These are phyloP conservation scores for Plectosphaerella cucumerina DNA, from an alignment of 2,329 filamentous ascomycete species.

Conservation along the genomic window DNA sequence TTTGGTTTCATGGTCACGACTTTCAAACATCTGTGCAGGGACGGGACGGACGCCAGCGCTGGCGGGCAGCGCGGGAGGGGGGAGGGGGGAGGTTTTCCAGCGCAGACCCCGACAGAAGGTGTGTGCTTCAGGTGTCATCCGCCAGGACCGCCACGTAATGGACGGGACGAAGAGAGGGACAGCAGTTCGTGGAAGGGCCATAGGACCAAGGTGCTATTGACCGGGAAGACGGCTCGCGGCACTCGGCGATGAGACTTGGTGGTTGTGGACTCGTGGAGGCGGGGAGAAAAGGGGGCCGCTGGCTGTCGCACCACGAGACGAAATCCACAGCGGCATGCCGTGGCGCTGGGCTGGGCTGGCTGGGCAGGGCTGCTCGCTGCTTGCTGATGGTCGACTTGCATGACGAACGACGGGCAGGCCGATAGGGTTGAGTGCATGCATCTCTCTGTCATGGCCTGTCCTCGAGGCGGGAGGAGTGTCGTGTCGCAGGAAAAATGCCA, in stretches of 20 bases:
- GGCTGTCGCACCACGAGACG: conserved; percentile 1
- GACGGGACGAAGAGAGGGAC: neutral
- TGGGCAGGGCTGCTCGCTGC: too few relatives aligned
- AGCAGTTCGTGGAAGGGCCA: neutral
- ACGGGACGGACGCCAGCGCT: neutral
- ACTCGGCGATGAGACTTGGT: neutral
- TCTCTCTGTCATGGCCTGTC: too few relatives aligned
- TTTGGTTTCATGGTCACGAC: conserved; percentile 1
- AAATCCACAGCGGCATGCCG: neutral
- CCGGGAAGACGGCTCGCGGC: conserved; percentile 1
- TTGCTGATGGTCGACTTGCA: too few relatives aligned
- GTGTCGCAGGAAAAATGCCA: too few relatives aligned
- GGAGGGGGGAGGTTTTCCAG: neutral
- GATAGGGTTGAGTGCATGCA: too few relatives aligned
- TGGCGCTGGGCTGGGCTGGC: neutral
- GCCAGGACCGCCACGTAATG: neutral
- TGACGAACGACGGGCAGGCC: too few relatives aligned
- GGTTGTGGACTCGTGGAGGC: too few relatives aligned
- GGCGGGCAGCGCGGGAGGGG: neutral
- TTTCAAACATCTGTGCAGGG: conserved; percentile 4
- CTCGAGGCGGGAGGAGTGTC: too few relatives aligned
- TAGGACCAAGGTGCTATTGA: neutral
- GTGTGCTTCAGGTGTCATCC: conserved; percentile 2
- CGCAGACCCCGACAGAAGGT: too few relatives aligned
- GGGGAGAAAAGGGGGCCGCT: neutral